A percentile compares a stretch with the other conserved stretches of the same genome.
These are phyloP conservation scores for Eucalyptus virginea DNA, from an alignment of 345 rosid genomes.

Conservation along the genomic window DNA sequence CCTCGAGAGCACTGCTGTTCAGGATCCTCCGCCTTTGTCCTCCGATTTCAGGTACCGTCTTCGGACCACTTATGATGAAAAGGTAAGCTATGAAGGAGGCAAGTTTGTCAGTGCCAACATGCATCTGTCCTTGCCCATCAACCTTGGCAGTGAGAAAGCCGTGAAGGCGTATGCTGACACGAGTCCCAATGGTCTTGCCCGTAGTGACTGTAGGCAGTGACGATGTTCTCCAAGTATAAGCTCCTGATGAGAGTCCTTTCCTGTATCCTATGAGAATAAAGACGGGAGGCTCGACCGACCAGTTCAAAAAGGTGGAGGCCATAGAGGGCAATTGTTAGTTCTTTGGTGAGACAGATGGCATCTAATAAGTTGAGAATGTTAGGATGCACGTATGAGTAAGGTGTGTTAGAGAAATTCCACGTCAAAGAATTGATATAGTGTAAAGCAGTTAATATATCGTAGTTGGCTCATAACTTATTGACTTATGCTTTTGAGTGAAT, in stretches of 20 bases:
- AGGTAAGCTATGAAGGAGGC: conserved; percentile 16
- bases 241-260: neutral
- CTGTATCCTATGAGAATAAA: conserved; percentile 4
- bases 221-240: neutral
- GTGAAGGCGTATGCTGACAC: neutral
- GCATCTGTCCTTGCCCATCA: conserved; percentile 19
- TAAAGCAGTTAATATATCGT: too few relatives aligned
- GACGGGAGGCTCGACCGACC: neutral
- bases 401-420: too few relatives aligned
- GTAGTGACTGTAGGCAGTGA: conserved; percentile 3
- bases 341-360: neutral
- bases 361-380: neutral
- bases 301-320: conserved; percentile 9
- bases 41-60: conserved; percentile 2
- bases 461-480: too few relatives aligned
- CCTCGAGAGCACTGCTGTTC: conserved; percentile 5
- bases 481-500: too few relatives aligned
- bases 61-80: conserved; percentile 15
- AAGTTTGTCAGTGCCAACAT: conserved; percentile 7
- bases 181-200: neutral
- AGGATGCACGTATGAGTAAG: too few relatives aligned
- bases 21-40: neutral
- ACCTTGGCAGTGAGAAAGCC: conserved; percentile 14
- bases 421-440: too few relatives aligned
- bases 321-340: neutral